Evolutionary conservation across 176 grass and related monocot genomes (phyloP), one percentile per base, ranked within the genome.

Genomic region (sorghum (Sorghum bicolor)): DNA sequence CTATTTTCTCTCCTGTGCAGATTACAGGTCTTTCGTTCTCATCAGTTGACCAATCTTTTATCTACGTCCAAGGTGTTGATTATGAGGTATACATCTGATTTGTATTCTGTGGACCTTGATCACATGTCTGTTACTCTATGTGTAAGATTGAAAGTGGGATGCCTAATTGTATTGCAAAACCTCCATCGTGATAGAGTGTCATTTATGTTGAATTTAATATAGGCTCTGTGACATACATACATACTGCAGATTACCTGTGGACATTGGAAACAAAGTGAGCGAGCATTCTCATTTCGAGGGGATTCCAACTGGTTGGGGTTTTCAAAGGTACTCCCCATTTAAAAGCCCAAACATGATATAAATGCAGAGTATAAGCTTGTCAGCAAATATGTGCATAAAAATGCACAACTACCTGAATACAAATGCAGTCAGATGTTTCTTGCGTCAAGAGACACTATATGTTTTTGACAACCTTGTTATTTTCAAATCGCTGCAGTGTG

Each of bases 51-150:
- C 70, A 88, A 36, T 84, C 85, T 64, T 95, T 82, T 75, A 90
- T 95, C 60, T 98, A 92, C 22, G 37, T 98, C 77, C 96, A 98
- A 95, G 93, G 96, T 81, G 85, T 95, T 86, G 96, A 95, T 85
- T 95, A 95, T 83, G 96, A 98, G 96, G 96, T 98, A 87, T 69
- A 45, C 44, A 38, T 26, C 16, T 64, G 39, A 28, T 64, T 41
- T n/a, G 29, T 55, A 70, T 53, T 8, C 13, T 67, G 6, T 64
- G n/a, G 24, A 58, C 2, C 78, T 81, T 28, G 20, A 74, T 41
- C 45, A 64, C 64, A 64, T 69, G 32, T 78, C 5, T 15, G 37
- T 36, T 80, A 29, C 52, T 58, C 50, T 64, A 48, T 1, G n/a
- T 63, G 17, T 63, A 12, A 85, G 53, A 20, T 34, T 58, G 19